Percentiles rank a stretch among this genome's conserved stretches.
Conservation (phyloP, 352 stramenopile genomes). For the Globisporangium splendens region DNA sequence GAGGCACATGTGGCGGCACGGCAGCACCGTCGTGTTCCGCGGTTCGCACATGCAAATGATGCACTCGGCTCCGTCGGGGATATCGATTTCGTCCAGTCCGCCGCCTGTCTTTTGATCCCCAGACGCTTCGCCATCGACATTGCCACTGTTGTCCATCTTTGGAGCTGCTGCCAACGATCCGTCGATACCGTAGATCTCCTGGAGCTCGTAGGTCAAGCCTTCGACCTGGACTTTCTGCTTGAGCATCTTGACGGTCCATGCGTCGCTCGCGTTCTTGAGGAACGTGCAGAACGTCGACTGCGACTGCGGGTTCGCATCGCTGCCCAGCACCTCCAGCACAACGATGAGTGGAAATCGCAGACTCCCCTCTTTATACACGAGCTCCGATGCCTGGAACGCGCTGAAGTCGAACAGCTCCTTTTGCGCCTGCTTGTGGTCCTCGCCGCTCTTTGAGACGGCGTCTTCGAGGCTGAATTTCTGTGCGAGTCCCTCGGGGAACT, state of each 20-base stretch:
- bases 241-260: constrained; percentile 68
- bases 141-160: constrained; percentile 20
- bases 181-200: constrained; percentile 88
- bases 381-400: constrained; percentile 29
- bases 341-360: constrained; percentile 66
- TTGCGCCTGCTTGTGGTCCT: constrained; percentile 6
- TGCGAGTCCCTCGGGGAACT: constrained; percentile 45
- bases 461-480: constrained; percentile 48
- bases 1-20: constrained; percentile 86
- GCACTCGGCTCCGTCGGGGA: constrained; percentile 79
- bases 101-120: constrained; percentile 11
- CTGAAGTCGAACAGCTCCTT: constrained; percentile 40
- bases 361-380: constrained; percentile 40
- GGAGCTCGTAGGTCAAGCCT: constrained; percentile 78
- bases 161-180: constrained; percentile 53
- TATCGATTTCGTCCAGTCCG: constrained; percentile 41
- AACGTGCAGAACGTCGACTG: constrained; percentile 83
- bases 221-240: constrained; percentile 82
- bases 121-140: constrained; percentile 4
- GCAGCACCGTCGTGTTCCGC: constrained; percentile 79
- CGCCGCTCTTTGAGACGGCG: constrained; percentile 13
- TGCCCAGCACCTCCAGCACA: constrained; percentile 54
- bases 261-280: constrained; percentile 28
- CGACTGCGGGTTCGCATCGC: constrained; percentile 46
- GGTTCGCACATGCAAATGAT: constrained; percentile 85